These are phyloP conservation scores for Pseudonitzschia pungens DNA, from an alignment of 108 stramenopile species.

Conservation along the genomic window DNA sequence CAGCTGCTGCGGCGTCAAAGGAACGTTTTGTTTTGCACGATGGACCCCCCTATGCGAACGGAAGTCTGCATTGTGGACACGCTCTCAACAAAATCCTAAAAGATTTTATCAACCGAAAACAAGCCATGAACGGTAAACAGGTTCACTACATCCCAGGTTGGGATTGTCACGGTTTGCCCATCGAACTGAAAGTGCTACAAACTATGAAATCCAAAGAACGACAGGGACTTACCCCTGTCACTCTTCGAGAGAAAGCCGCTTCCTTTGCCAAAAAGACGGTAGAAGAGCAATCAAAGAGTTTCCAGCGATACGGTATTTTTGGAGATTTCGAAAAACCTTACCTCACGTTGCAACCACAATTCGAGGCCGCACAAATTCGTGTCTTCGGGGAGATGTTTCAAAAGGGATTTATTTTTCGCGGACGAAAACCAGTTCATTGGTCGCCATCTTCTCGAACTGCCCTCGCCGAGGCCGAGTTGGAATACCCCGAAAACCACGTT, in stretches of 20 bases:
- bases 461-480: slow-evolving; percentile 97
- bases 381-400: slow-evolving; percentile 97
- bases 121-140: slow-evolving; percentile 91
- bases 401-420: slow-evolving; percentile 94
- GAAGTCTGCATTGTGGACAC: slow-evolving; percentile 98
- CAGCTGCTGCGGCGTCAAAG: slow-evolving; percentile 43
- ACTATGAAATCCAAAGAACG: slow-evolving; percentile 87
- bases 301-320: slow-evolving; percentile 94
- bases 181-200: slow-evolving; percentile 98
- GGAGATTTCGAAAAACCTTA: slow-evolving; percentile 98
- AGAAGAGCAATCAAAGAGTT: slow-evolving; percentile 79
- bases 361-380: slow-evolving; percentile 95
- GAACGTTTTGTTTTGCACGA: slow-evolving; percentile 95
- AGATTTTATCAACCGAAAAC: slow-evolving; percentile 97
- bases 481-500: slow-evolving; percentile 94
- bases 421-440: slow-evolving; percentile 98
- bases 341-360: slow-evolving; percentile 93
- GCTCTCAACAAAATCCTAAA: slow-evolving; percentile 98
- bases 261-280: slow-evolving; percentile 92
- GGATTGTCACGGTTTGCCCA: slow-evolving; percentile 99
- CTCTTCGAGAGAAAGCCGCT: slow-evolving; percentile 87
- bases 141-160: slow-evolving; percentile 99
- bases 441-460: slow-evolving; percentile 95
- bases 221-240: slow-evolving; percentile 73
- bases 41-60: slow-evolving; percentile 99